phyloP scores from a whole-genome alignment of 1,284 basidiomycete genomes.

The Termitomyces sp. region DNA sequence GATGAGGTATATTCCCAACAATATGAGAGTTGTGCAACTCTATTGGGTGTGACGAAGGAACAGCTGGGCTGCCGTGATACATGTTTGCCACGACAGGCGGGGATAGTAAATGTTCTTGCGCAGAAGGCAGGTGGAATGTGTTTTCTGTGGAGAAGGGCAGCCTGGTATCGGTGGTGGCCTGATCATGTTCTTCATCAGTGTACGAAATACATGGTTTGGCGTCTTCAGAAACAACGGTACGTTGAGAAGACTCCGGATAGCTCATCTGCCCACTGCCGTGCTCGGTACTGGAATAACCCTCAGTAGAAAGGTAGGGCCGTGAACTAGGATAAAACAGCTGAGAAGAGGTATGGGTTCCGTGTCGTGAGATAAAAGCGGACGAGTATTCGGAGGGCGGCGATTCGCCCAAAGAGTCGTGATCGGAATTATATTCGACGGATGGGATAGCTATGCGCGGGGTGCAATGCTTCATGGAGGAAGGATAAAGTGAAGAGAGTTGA shows the following conservation, averaged over 20 bases:
- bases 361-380: background rate
- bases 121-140: background rate
- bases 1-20: background rate
- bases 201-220: conserved; percentile 6
- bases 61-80: background rate
- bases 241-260: conserved; percentile 23
- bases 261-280: background rate
- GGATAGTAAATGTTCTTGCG: background rate
- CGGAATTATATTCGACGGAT: background rate
- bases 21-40: background rate
- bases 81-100: background rate
- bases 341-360: background rate
- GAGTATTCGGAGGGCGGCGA: conserved; percentile 1
- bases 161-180: background rate
- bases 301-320: background rate
- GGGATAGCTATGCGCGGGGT: background rate
- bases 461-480: background rate
- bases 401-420: background rate
- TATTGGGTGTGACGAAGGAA: background rate
- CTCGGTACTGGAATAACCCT: background rate
- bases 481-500: background rate
- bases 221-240: conserved; percentile 11
- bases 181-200: background rate
- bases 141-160: background rate
- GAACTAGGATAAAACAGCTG: background rate